Percentiles rank a stretch among this genome's conserved stretches.
Conservation (phyloP, 805 yeast species). For the Groenewaldozyma salmanticensis region DNA sequence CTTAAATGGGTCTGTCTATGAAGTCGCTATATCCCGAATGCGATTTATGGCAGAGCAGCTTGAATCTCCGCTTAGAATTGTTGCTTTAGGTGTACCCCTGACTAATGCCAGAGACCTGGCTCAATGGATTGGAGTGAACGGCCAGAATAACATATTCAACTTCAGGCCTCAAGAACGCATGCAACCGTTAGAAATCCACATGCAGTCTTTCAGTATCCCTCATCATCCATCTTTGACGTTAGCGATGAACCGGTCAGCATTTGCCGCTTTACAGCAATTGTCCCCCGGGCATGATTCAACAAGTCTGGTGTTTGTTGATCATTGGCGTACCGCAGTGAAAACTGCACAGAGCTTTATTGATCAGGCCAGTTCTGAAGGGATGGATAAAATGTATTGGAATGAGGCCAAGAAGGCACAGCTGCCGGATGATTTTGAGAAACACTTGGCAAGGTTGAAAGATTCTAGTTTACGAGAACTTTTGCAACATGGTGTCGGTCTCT, state of each 20-base stretch:
- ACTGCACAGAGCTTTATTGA: constrained; percentile 38
- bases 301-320: constrained; percentile 48
- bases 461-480: constrained; percentile 34
- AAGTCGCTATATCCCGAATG: constrained; percentile 59
- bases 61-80: constrained; percentile 46
- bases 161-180: constrained; percentile 56
- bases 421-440: constrained; percentile 29
- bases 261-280: constrained; percentile 31
- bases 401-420: constrained; percentile 18
- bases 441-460: constrained; percentile 40
- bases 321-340: constrained; percentile 44
- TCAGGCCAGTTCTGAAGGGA: constrained; percentile 27
- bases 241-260: constrained; percentile 42
- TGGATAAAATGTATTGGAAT: too few species aligned
- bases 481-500: constrained; percentile 53
- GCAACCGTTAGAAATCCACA: constrained; percentile 46
- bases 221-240: constrained; percentile 44
- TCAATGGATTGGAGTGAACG: constrained; percentile 74
- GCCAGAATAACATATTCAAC: constrained; percentile 46
- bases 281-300: constrained; percentile 16
- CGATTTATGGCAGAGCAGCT: constrained; percentile 58
- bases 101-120: constrained; percentile 71
- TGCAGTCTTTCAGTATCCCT: constrained; percentile 36
- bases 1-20: constrained; percentile 52
- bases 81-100: constrained; percentile 62